phyloP scores from a whole-genome alignment of 495 filamentous ascomycete genomes.

The Parmelia sp. region DNA sequence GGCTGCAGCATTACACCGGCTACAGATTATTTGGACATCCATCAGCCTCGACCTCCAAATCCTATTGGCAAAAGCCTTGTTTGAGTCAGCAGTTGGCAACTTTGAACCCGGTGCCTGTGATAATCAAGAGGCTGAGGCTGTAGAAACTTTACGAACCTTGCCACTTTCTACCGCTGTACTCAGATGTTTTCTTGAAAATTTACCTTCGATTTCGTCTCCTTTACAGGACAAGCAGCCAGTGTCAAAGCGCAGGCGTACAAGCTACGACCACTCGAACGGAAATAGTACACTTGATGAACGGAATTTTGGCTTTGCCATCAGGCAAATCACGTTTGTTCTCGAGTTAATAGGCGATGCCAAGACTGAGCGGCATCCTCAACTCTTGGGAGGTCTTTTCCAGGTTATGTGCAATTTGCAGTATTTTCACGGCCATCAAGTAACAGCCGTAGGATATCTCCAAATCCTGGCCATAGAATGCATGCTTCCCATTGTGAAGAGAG shows the following conservation, averaged over 20 bases:
- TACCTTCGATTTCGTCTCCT: slow-evolving; percentile 56
- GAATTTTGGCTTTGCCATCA: slow-evolving; percentile 56
- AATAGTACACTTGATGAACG: slow-evolving; percentile 41
- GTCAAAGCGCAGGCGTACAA: slow-evolving; percentile 70
- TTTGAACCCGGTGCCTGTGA: slow-evolving; percentile 22
- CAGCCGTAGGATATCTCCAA: slow-evolving; percentile 81
- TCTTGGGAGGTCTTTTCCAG: slow-evolving; percentile 73
- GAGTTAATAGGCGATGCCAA: slow-evolving; percentile 76
- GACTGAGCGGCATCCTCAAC: slow-evolving; percentile 60
- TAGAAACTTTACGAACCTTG: slow-evolving; percentile 61
- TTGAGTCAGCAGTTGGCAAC: slow-evolving; percentile 43
- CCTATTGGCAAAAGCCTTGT: slow-evolving; percentile 52
- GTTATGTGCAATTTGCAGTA: slow-evolving; percentile 77
- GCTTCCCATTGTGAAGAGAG: slow-evolving; percentile 67
- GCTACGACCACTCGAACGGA: slow-evolving; percentile 51
- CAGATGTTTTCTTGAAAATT: slow-evolving; percentile 57
- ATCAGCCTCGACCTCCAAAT: slow-evolving; percentile 59
- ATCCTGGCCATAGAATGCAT: slow-evolving; percentile 70
- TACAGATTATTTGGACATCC: slow-evolving; percentile 63
- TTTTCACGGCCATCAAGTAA: slow-evolving; percentile 61
- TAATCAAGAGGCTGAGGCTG: slow-evolving; percentile 46
- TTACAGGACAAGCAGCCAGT: slow-evolving; percentile 58
- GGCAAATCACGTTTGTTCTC: slow-evolving; percentile 76
- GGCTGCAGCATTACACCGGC: slow-evolving; percentile 54
- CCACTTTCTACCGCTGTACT: slow-evolving; percentile 65